Percentiles rank a stretch among this genome's conserved stretches.
Evolutionary conservation across 1,139 yeast species (phyloP).

Genomic region (Hansenula lynferdii): DNA sequence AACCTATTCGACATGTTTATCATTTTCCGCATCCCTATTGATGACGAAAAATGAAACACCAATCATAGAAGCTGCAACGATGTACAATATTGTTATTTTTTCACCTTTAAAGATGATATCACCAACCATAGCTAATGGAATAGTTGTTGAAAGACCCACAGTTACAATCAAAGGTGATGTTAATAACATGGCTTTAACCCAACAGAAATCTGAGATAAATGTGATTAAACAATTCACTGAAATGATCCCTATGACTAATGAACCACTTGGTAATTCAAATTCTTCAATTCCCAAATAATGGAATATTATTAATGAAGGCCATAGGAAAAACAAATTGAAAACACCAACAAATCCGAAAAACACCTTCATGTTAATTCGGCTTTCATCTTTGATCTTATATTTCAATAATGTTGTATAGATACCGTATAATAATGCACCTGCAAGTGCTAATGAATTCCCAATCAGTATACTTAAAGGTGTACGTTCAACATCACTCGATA

Average conservation of each 20-base stretch:
- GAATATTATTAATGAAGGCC: constrained; percentile 76
- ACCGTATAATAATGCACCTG: constrained; percentile 86
- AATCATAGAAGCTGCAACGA: constrained; percentile 76
- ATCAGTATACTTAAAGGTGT: constrained; percentile 41
- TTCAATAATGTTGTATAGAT: constrained; percentile 86
- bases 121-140: constrained; percentile 92
- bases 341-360: constrained; percentile 95
- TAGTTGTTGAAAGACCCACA: constrained; percentile 88
- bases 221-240: constrained; percentile 69
- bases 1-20: constrained; percentile 24
- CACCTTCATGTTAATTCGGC: constrained; percentile 72
- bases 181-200: constrained; percentile 93
- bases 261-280: constrained; percentile 63
- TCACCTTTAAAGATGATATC: constrained; percentile 74
- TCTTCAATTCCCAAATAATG: constrained; percentile 60
- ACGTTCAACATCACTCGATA: constrained; percentile 24
- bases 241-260: constrained; percentile 49
- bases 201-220: constrained; percentile 82
- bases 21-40: constrained; percentile 70
- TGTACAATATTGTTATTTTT: constrained; percentile 53
- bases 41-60: constrained; percentile 80
- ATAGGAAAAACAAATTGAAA: constrained; percentile 65
- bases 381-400: constrained; percentile 64
- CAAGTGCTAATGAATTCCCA: constrained; percentile 77
- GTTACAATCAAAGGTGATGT: constrained; percentile 95